phyloP scores from a whole-genome alignment of 2,329 filamentous ascomycete genomes.

The Aphanocladium album region DNA sequence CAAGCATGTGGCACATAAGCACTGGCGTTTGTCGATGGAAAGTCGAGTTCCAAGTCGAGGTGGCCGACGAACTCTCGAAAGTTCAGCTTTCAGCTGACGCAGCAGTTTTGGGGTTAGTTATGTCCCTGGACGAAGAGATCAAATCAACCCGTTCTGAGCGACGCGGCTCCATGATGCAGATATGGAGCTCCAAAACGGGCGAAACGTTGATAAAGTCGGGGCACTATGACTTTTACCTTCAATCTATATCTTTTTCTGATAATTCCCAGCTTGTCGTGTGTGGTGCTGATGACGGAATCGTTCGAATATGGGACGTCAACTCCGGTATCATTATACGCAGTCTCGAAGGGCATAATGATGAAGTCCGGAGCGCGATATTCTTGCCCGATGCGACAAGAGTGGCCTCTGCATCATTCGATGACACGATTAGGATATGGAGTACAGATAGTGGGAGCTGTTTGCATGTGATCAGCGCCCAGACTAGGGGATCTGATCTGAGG shows the following conservation, averaged over 20 bases:
- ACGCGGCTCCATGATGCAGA: background rate
- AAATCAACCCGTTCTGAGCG: too few species aligned
- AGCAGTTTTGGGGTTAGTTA: too few species aligned
- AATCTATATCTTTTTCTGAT: background rate
- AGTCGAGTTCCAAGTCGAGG: background rate
- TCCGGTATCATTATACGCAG: too few species aligned
- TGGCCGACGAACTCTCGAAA: background rate
- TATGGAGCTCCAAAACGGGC: background rate
- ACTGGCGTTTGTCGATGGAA: background rate
- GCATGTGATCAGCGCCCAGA: background rate
- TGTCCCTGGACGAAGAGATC: background rate
- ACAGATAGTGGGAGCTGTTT: background rate
- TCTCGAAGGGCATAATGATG: background rate
- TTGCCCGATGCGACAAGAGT: background rate
- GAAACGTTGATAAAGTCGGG: background rate
- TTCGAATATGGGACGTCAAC: background rate
- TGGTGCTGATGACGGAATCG: background rate
- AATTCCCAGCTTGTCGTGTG: background rate
- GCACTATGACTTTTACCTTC: background rate
- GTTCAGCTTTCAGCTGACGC: background rate
- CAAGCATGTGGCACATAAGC: background rate
- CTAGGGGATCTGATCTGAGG: too few species aligned
- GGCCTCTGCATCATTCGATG: background rate
- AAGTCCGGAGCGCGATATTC: background rate
- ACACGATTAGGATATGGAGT: background rate